A percentile compares a stretch with the other conserved stretches of the same genome.
Conservation (phyloP, 441 rosid genomes). For the Jatropha podagrica region DNA sequence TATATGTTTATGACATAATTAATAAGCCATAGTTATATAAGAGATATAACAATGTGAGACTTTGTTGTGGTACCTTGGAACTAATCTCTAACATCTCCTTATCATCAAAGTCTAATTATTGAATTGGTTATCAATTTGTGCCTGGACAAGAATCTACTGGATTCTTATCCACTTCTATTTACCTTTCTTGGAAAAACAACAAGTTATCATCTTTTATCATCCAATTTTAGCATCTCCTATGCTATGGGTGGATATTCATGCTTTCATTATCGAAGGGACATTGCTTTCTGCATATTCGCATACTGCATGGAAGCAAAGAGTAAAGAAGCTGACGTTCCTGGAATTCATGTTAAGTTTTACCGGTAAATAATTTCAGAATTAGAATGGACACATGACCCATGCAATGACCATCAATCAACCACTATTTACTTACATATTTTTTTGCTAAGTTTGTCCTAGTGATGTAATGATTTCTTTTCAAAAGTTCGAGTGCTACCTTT, state of each 20-base stretch:
- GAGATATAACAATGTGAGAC: background rate
- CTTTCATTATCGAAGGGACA: background rate
- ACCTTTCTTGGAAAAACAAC: background rate
- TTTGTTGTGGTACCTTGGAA: no score
- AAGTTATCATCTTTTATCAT: no score
- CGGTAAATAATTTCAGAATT: background rate
- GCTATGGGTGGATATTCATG: constrained; percentile 4
- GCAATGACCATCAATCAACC: background rate
- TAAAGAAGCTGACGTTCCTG: background rate
- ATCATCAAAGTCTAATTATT: background rate
- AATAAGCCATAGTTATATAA: background rate
- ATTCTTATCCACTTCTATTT: background rate
- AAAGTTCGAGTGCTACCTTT: background rate
- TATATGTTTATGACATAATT: background rate
- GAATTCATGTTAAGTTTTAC: constrained; percentile 1
- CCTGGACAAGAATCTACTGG: background rate
- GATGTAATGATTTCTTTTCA: background rate
- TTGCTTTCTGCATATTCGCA: background rate
- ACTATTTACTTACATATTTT: background rate
- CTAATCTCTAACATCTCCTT: no score
- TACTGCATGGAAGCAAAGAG: background rate
- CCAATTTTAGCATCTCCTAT: background rate
- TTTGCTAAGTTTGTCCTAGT: background rate
- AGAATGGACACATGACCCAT: background rate
- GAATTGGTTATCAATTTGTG: background rate